These are phyloP conservation scores for Diplodia scrobiculata DNA, from an alignment of 2,329 filamentous ascomycete species.

Conservation along the genomic window DNA sequence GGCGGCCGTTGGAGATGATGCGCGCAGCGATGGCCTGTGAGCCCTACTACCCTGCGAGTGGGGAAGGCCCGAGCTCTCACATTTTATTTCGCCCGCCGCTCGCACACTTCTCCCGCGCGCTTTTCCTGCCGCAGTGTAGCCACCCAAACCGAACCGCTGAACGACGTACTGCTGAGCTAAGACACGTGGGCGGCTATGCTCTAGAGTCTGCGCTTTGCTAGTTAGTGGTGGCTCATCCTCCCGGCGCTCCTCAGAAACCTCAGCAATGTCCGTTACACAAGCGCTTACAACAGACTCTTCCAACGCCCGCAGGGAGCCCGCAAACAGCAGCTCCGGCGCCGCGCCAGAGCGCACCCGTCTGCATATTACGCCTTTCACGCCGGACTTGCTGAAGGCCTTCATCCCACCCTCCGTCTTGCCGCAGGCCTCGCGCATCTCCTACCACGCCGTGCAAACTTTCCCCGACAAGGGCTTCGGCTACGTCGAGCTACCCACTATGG, in stretches of 20 bases:
- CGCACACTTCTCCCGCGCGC: constrained; percentile 7
- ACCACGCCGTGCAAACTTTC: constrained; percentile 80
- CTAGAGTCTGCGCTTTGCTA: constrained; percentile 4
- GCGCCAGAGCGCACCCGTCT: constrained; percentile 53
- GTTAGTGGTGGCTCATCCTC: constrained; percentile 6
- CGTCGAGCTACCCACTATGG: constrained; percentile 75
- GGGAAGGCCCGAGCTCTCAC: constrained; percentile 24
- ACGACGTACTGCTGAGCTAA: constrained; percentile 13
- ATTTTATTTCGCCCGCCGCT: constrained; percentile 12
- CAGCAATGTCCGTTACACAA: constrained; percentile 29
- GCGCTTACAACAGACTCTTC: constrained; percentile 29
- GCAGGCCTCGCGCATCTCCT: constrained; percentile 79
- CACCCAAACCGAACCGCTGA: neutral
- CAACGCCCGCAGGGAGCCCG: constrained; percentile 14
- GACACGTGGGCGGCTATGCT: constrained; percentile 10
- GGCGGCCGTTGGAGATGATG: constrained; percentile 16
- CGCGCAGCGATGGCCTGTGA: constrained; percentile 10
- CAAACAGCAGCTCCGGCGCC: neutral
- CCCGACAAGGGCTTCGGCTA: constrained; percentile 90
- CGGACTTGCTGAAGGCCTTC: constrained; percentile 70
- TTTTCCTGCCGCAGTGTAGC: neutral
- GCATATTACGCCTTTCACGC: constrained; percentile 84
- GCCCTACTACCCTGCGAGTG: constrained; percentile 25
- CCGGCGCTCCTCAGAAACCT: neutral
- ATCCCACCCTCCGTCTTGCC: constrained; percentile 68